Evolutionary conservation across 2,329 filamentous ascomycete genomes (phyloP).

Genomic region (Westerdykella ornata): DNA sequence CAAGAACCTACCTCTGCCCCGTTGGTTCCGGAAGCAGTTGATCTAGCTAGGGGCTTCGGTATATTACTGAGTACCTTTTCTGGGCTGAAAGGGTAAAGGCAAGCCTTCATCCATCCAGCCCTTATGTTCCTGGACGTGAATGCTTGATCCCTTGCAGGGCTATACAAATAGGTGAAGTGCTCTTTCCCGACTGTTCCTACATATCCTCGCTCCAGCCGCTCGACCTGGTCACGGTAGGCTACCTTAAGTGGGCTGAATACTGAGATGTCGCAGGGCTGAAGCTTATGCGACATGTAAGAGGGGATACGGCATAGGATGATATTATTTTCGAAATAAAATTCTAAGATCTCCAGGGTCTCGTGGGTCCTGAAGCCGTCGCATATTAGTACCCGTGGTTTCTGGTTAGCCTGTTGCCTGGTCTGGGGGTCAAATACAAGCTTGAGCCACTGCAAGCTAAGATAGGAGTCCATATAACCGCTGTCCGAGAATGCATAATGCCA

Average conservation of each 20-base stretch:
- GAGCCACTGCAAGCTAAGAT: constrained; percentile 33
- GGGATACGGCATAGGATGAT: constrained; percentile 31
- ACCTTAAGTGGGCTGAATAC: constrained; percentile 16
- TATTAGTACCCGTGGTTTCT: constrained; percentile 28
- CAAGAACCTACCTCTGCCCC: constrained; percentile 4
- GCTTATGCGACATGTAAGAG: constrained; percentile 8
- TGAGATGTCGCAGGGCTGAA: constrained; percentile 19
- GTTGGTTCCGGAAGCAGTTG: constrained; percentile 11
- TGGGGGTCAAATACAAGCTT: constrained; percentile 31
- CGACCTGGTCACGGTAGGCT: constrained; percentile 20
- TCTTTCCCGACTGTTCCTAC: constrained; percentile 16
- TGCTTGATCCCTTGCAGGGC: constrained; percentile 12
- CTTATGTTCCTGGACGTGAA: constrained; percentile 25
- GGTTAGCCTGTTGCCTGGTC: constrained; percentile 21
- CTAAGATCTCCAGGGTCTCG: constrained; percentile 29
- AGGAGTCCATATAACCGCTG: constrained; percentile 19
- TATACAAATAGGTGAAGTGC: constrained; percentile 22
- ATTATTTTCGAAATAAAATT: constrained; percentile 29
- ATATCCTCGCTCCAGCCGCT: constrained; percentile 15
- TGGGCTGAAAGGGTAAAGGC: constrained; percentile 24
- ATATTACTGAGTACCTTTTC: constrained; percentile 23
- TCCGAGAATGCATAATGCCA: constrained; percentile 12
- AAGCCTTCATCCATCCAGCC: constrained; percentile 15
- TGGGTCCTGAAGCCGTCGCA: constrained; percentile 16
- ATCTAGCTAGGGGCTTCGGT: constrained; percentile 13